A percentile compares a stretch with the other conserved stretches of the same genome.
Conservation (phyloP, 1,139 yeast species). For the Geotrichum cucujoidarum region DNA sequence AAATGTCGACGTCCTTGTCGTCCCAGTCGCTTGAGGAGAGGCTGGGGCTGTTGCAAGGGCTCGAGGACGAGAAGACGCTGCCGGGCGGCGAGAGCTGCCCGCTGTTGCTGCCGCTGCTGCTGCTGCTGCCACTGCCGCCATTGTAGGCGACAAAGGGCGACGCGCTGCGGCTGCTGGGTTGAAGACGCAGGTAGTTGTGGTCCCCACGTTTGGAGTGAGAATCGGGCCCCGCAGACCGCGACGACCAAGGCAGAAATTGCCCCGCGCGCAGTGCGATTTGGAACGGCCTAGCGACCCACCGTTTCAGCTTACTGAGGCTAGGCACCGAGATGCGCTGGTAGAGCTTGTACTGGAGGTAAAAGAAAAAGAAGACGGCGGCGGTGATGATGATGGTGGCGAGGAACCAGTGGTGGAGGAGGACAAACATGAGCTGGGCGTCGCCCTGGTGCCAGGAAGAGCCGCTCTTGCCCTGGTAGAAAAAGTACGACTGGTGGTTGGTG, state of each 20-base stretch:
- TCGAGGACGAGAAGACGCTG: no score
- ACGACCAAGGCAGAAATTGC: no score
- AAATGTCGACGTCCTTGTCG: not conserved
- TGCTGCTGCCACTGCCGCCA: not conserved
- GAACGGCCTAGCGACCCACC: not conserved
- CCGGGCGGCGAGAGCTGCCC: no score
- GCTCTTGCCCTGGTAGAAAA: slow-evolving; percentile 57
- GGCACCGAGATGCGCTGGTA: slow-evolving; percentile 32
- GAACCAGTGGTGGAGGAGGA: slow-evolving; percentile 64
- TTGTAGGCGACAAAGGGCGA: not conserved
- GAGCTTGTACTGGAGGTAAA: slow-evolving; percentile 59
- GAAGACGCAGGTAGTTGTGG: not conserved
- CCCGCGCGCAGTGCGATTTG: not conserved
- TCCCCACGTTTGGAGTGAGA: not conserved
- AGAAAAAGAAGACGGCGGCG: slow-evolving; percentile 49
- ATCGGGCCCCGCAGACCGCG: not conserved
- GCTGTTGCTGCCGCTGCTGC: not conserved
- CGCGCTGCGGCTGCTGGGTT: slow-evolving; percentile 7
- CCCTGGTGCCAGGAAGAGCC: slow-evolving; percentile 90
- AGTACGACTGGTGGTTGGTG: slow-evolving; percentile 30
- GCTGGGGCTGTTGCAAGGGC: no score
- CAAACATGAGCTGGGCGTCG: slow-evolving; percentile 72
- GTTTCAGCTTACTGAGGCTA: slow-evolving; percentile 4
- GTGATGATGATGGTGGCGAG: slow-evolving; percentile 68
- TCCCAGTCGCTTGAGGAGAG: no score